Base-by-base conservation (phyloP, 495 filamentous ascomycete species). In the Penicillium canescens region DNA sequence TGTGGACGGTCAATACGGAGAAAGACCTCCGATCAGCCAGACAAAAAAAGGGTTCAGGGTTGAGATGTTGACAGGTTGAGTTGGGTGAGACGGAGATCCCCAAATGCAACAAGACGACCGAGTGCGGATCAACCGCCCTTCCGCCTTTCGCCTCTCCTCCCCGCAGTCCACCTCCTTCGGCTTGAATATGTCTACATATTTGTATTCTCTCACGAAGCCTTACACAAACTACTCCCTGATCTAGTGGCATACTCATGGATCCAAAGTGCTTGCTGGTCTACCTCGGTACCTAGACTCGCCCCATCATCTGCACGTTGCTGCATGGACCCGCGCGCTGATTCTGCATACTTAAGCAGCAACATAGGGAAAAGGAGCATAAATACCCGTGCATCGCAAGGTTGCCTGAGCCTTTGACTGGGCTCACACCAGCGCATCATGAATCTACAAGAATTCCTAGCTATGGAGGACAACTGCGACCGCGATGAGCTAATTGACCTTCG, bases 401-500 rank as follows among this genome's bases (percentile, higher is more conserved):
- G 9, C 18, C 21, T 16, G 28, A 9, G 18, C 20, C 34, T 28
- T 12, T 2, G n/a, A 20, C 28, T 28, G 44, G 44, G 46, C 39
- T 36, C 3, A 23, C 10, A 6, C 26, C 21, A 28, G 45, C 31
- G 12, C 48, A 43, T 35, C 28, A 74, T 74, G 67, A 66, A 70
- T 60, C 44, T 73, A 16, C 59, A 67, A 34, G 66, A 71, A 39
- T 67, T 74, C 33, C 49, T 73, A 37, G 66, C 65, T 5, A 59
- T 73, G 65, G 69, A 76, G 46, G 48, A 65, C 34, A 48, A 47
- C 42, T 54, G 48, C 57, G 67, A 67, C 45, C 46, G 47, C 44
- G 69, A 70, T 42, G 62, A 65, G 44, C 52, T 63, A 21, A 63
- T 88, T 59, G 90, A 96, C 63, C 74, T 91, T 46, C 81, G 87